Evolutionary conservation across 306 rosid genomes (phyloP).

Genomic region (Casuarina equisetifolia): DNA sequence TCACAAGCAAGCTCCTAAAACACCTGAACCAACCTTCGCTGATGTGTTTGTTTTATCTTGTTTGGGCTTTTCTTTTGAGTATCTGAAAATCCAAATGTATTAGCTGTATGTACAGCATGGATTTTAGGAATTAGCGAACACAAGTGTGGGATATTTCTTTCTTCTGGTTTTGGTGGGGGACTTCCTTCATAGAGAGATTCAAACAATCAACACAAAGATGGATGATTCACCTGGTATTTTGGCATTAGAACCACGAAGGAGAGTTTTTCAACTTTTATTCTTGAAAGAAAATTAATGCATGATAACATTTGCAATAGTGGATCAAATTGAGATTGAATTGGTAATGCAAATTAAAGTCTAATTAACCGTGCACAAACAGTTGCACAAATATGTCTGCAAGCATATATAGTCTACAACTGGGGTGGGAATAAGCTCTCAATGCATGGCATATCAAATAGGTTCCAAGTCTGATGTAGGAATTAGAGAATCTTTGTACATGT

Average conservation of each 20-base stretch:
- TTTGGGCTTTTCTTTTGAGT: not conserved
- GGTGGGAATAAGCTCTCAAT: not conserved
- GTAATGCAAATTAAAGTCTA: too few relatives aligned
- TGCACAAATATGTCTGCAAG: too few relatives aligned
- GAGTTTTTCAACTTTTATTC: too few relatives aligned
- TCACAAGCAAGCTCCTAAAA: not conserved
- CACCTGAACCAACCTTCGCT: not conserved
- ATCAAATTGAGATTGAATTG: too few relatives aligned
- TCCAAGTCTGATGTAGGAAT: not conserved
- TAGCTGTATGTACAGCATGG: not conserved
- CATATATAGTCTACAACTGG: too few relatives aligned
- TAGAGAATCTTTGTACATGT: not conserved
- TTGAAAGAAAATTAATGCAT: too few relatives aligned
- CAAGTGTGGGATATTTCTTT: not conserved
- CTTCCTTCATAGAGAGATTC: not conserved
- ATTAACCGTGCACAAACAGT: too few relatives aligned
- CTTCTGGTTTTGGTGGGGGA: not conserved
- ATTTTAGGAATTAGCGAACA: not conserved
- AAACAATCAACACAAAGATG: too few relatives aligned
- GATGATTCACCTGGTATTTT: too few relatives aligned
- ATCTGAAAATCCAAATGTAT: not conserved
- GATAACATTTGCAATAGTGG: too few relatives aligned
- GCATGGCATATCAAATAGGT: not conserved
- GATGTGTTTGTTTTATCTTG: not conserved
- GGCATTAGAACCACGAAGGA: too few relatives aligned